These are phyloP conservation scores for Grigorovia transvaalensis DNA, from an alignment of 805 yeast species.

Conservation along the genomic window DNA sequence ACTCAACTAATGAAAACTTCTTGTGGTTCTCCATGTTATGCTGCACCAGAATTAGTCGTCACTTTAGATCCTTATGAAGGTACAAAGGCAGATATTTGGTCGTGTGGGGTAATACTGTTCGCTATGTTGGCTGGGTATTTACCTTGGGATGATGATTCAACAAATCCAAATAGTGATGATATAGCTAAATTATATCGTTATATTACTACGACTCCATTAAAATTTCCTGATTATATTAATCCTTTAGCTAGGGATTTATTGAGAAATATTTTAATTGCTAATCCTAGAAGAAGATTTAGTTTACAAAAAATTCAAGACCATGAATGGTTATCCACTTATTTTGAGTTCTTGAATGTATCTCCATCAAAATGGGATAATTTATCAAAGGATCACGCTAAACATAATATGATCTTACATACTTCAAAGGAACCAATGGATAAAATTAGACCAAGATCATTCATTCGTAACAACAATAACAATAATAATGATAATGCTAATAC, in stretches of 20 bases:
- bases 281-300: conserved; percentile 66
- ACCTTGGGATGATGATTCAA: conserved; percentile 96
- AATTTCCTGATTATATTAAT: conserved; percentile 88
- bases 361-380: conserved; percentile 81
- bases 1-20: conserved; percentile 84
- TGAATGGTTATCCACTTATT: conserved; percentile 82
- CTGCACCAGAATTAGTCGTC: conserved; percentile 94
- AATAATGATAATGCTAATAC: background rate
- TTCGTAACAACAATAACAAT: background rate
- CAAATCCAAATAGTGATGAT: conserved; percentile 92
- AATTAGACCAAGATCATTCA: conserved; percentile 2
- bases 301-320: conserved; percentile 67
- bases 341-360: conserved; percentile 68
- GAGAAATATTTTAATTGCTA: conserved; percentile 73
- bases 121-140: conserved; percentile 96
- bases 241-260: conserved; percentile 87
- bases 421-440: background rate
- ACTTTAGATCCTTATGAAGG: conserved; percentile 84
- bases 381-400: background rate
- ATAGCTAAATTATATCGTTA: conserved; percentile 84
- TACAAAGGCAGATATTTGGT: conserved; percentile 92
- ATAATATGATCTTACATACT: background rate
- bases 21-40: conserved; percentile 97
- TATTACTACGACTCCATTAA: conserved; percentile 81
- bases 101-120: conserved; percentile 87